These are phyloP conservation scores for Chaetoceros muelleri DNA, from an alignment of 108 stramenopile species.

Conservation along the genomic window DNA sequence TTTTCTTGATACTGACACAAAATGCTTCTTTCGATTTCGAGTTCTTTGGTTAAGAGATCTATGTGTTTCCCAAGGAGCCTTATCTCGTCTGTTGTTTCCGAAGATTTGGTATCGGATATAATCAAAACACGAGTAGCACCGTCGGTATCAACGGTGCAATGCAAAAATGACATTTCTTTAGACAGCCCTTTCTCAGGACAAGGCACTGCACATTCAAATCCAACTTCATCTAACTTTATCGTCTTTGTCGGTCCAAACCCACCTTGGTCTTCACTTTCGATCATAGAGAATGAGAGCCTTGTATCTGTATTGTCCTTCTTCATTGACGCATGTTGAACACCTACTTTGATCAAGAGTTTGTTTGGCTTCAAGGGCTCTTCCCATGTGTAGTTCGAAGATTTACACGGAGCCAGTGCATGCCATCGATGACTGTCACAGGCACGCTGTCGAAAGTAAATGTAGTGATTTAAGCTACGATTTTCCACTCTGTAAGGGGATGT, in stretches of 20 bases:
- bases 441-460: slow-evolving; percentile 79
- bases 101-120: slow-evolving; percentile 42
- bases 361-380: slow-evolving; percentile 82
- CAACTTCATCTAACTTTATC: slow-evolving; percentile 83
- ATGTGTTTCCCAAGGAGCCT: slow-evolving; percentile 32
- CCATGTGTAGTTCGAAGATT: slow-evolving; percentile 65
- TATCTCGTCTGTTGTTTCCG: slow-evolving; percentile 24
- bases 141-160: slow-evolving; percentile 67
- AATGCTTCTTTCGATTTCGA: slow-evolving; percentile 25
- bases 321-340: slow-evolving; percentile 6
- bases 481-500: slow-evolving; percentile 76
- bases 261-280: slow-evolving; percentile 64
- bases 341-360: slow-evolving; percentile 69
- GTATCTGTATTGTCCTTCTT: background rate
- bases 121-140: slow-evolving; percentile 73
- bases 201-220: slow-evolving; percentile 50
- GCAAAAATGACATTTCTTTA: slow-evolving; percentile 21
- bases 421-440: slow-evolving; percentile 66
- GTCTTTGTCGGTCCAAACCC: slow-evolving; percentile 51
- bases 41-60: slow-evolving; percentile 32
- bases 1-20: slow-evolving; percentile 18
- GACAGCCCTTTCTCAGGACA: slow-evolving; percentile 18
- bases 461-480: slow-evolving; percentile 60
- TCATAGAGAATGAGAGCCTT: slow-evolving; percentile 36
- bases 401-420: slow-evolving; percentile 67